These are phyloP conservation scores for Fragaria ananassa DNA, from an alignment of 306 rosid species.

Conservation along the genomic window DNA sequence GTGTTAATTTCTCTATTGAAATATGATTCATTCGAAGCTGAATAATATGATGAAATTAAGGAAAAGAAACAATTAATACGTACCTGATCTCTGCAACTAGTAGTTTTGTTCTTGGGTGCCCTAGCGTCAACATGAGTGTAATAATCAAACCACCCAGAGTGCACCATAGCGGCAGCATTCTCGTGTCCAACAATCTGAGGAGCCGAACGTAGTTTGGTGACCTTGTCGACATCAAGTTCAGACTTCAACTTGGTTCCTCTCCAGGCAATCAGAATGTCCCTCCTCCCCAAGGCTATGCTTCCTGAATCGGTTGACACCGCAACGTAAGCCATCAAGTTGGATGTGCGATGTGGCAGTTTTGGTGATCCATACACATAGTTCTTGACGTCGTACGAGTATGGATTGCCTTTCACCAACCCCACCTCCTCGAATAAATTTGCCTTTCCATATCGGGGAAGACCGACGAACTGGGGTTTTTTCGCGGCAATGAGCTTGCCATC, in stretches of 20 bases:
- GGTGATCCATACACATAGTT: slow-evolving; percentile 48
- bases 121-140: not conserved
- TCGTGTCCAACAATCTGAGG: not conserved
- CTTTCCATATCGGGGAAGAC: slow-evolving; percentile 31
- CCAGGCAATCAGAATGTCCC: slow-evolving; percentile 69
- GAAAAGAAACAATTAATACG: not conserved
- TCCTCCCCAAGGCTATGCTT: slow-evolving; percentile 51
- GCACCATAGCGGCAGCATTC: not conserved
- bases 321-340: slow-evolving; percentile 16
- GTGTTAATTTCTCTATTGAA: no score
- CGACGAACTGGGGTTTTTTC: not conserved
- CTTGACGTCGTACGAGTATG: slow-evolving; percentile 37
- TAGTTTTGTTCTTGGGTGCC: not conserved
- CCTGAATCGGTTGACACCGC: slow-evolving; percentile 62
- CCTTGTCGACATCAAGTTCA: slow-evolving; percentile 41
- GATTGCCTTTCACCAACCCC: slow-evolving; percentile 34
- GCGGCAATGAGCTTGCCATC: not conserved
- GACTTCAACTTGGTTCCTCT: slow-evolving; percentile 48
- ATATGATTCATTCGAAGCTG: no score
- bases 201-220: not conserved
- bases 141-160: not conserved
- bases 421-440: slow-evolving; percentile 44
- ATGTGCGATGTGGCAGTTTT: not conserved
- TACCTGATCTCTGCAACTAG: slow-evolving; percentile 8
- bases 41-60: no score